Conservation (phyloP, 2,329 filamentous ascomycete genomes). For the Ceratocystiopsis sp. region DNA sequence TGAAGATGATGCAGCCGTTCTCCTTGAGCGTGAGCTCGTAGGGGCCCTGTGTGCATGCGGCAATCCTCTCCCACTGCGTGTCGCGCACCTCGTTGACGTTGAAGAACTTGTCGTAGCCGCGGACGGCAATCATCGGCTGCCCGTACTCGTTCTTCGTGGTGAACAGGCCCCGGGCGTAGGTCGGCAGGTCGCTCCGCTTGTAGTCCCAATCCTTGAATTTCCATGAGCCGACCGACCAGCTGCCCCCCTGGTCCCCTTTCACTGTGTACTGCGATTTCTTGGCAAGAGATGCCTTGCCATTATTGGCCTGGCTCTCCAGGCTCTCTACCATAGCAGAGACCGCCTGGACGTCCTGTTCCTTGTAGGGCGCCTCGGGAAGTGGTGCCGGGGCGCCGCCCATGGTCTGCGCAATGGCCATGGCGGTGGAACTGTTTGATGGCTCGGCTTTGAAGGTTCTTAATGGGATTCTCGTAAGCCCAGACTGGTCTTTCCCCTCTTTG, state of each 20-base stretch:
- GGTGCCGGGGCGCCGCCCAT: neutral
- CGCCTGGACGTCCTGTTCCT: conserved; percentile 50
- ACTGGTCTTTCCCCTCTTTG: too few species aligned
- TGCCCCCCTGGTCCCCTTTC: conserved; percentile 34
- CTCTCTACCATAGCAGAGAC: conserved; percentile 47
- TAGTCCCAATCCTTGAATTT: conserved; percentile 91
- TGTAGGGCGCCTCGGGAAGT: conserved; percentile 35
- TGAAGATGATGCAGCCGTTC: conserved; percentile 99
- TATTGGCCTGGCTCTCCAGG: conserved; percentile 42
- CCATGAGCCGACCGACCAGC: conserved; percentile 73
- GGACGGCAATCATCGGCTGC: conserved; percentile 59
- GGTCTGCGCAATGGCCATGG: conserved; percentile 1
- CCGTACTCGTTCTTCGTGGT: conserved; percentile 51
- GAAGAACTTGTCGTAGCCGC: conserved; percentile 99
- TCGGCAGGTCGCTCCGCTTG: conserved; percentile 71
- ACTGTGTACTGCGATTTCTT: conserved; percentile 53
- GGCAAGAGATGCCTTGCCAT: conserved; percentile 14
- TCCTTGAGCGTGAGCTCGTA: conserved; percentile 96
- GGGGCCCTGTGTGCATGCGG: conserved; percentile 59
- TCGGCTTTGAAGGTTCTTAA: too few species aligned
- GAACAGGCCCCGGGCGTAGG: conserved; percentile 86
- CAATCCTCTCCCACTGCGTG: conserved; percentile 71
- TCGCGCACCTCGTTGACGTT: conserved; percentile 69
- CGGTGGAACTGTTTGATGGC: too few species aligned
- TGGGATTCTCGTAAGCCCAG: too few species aligned